Base-by-base conservation (phyloP, 2,329 filamentous ascomycete genomes). In the Scytalidium lignicola region DNA sequence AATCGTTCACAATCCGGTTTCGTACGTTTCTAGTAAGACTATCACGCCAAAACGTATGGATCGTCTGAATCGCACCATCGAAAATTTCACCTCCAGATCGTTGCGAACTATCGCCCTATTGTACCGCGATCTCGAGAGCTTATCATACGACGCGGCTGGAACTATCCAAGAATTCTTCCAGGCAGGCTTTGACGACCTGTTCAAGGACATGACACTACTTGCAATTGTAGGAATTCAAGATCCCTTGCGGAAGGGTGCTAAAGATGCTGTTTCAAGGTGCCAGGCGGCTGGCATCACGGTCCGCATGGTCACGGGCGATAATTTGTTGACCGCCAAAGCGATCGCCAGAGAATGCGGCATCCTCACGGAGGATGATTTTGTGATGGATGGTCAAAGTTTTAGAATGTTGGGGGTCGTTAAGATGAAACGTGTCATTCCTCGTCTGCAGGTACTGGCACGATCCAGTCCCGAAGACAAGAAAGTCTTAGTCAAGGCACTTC, bases 101-200 rank as follows among this genome's bases (percentile, higher is more conserved):
- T 76, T 91, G 13, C 82, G 87, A 43, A 90, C 86, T 0, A 90
- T 91, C 53, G 86, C 80, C 39, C 75, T 90, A 50, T 75, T 87
- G 8, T 90, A 88, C 66, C 79, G 80, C 47, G 87, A 91, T 54
- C 90, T 87, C 54, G 74, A 83, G 37, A 74, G 71, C 50, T 87
- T 83, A 76, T 86, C 88, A 21, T 84, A 83, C 2, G 69, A 65
- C 32, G 73, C 75, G 17, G 75, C 73, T n/a, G 73, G 73, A 43
- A 70, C 68, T 18, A 63, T 75, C 26, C 79, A 85, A 53, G 82
- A 87, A 8, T 62, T 62, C 7, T 76, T 74, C 19, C 76, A 85
- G 50, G 83, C 80, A 17, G 72, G 82, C 3, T 86, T 91, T 51
- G 78, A 83, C 15, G 79, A 82, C 50, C 65, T 91, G 2, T 86